phyloP scores from a whole-genome alignment of 305 asterid species.

The Fraxinus floribunda region DNA sequence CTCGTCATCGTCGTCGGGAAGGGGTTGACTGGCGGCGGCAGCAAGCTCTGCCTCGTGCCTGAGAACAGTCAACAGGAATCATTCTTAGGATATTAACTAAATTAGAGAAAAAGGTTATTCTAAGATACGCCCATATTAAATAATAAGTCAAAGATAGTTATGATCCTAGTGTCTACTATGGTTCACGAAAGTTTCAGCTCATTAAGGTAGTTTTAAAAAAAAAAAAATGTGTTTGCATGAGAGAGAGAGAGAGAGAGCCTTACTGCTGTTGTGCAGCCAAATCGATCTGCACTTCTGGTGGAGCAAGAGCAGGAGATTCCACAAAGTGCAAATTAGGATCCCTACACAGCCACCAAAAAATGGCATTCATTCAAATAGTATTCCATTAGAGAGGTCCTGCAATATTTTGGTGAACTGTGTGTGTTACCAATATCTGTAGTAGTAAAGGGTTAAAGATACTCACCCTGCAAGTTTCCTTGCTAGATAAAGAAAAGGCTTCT shows the following conservation, averaged over 20 bases:
- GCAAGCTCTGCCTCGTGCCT: slow-evolving; percentile 68
- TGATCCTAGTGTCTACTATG: not conserved
- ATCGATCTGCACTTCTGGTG: slow-evolving; percentile 67
- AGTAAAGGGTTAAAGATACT: not conserved
- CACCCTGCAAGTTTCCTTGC: slow-evolving; percentile 8
- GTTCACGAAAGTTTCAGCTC: not conserved
- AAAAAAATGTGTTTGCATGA: too few species aligned
- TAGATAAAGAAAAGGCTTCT: slow-evolving; percentile 4
- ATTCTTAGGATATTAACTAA: not conserved
- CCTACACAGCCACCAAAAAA: slow-evolving; percentile 20
- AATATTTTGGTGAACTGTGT: not conserved
- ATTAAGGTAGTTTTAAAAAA: not conserved
- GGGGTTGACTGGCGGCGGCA: slow-evolving; percentile 65
- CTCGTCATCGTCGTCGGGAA: slow-evolving; percentile 83
- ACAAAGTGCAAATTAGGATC: slow-evolving; percentile 64
- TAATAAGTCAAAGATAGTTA: not conserved
- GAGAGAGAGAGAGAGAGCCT: slow-evolving; percentile 1
- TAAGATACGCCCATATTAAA: not conserved
- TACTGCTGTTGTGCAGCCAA: slow-evolving; percentile 49
- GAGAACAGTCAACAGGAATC: slow-evolving; percentile 10
- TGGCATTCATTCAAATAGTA: not conserved
- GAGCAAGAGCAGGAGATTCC: slow-evolving; percentile 68
- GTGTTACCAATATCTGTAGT: not conserved
- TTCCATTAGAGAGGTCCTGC: not conserved
- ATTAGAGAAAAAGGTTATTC: not conserved